Percentiles rank a stretch among this genome's conserved stretches.
These are phyloP conservation scores for Termitomyces sp. DNA, from an alignment of 768 basidiomycete species.

Conservation along the genomic window DNA sequence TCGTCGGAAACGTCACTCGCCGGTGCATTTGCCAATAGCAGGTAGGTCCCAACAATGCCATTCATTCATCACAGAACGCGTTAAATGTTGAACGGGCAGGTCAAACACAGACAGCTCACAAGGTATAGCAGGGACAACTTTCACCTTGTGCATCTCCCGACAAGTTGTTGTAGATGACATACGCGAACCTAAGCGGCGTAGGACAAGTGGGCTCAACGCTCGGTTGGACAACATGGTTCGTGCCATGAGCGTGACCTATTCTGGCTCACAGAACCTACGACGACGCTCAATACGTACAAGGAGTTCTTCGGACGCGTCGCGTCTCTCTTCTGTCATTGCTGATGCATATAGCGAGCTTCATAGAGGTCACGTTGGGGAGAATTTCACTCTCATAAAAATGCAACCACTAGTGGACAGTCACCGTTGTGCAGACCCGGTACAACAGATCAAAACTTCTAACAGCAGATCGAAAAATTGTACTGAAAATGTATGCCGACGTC, in stretches of 20 bases:
- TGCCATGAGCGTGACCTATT: slow-evolving; percentile 40
- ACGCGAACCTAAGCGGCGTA: slow-evolving; percentile 39
- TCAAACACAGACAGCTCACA: slow-evolving; percentile 8
- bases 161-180: neutral
- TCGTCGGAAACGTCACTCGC: slow-evolving; percentile 4
- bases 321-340: neutral
- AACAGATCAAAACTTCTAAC: neutral
- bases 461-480: neutral
- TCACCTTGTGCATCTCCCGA: neutral
- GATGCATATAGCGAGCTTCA: slow-evolving; percentile 14
- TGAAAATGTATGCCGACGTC: neutral
- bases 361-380: slow-evolving; percentile 28
- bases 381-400: slow-evolving; percentile 41
- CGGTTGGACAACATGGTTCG: slow-evolving; percentile 67
- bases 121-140: neutral
- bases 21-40: slow-evolving; percentile 14
- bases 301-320: slow-evolving; percentile 33
- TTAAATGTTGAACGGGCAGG: slow-evolving; percentile 4
- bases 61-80: neutral
- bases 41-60: slow-evolving; percentile 6
- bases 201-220: slow-evolving; percentile 44
- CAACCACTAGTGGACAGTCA: slow-evolving; percentile 5
- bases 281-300: slow-evolving; percentile 30
- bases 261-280: slow-evolving; percentile 16
- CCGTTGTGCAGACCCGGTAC: neutral